Evolutionary conservation across 192 early-diverging fungal species (phyloP).

Genomic region (Thoreauomyces humboldtii): DNA sequence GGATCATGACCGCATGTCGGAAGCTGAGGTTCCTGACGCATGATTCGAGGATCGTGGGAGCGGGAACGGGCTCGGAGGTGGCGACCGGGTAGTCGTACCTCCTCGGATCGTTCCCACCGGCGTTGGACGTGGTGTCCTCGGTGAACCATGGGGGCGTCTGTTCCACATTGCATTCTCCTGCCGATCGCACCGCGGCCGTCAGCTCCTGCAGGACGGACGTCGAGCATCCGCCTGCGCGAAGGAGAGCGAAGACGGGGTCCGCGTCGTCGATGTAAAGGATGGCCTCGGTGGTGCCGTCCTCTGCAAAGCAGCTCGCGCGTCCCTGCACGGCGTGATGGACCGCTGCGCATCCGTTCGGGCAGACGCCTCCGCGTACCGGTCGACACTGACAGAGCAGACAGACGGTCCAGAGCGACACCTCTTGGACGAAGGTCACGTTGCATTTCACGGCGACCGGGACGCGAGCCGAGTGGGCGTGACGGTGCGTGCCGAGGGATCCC

Average conservation of each 20-base stretch:
- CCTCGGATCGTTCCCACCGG: neutral
- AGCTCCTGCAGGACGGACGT: neutral
- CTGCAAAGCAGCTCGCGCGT: neutral
- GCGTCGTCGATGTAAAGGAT: conserved; percentile 5
- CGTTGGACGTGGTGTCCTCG: neutral
- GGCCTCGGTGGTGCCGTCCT: conserved; percentile 24
- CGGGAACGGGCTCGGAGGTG: neutral
- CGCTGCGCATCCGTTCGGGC: conserved; percentile 18
- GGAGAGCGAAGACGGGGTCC: conserved; percentile 7
- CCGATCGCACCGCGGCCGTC: neutral
- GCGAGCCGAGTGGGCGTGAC: neutral
- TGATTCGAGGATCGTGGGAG: neutral
- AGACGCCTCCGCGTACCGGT: neutral
- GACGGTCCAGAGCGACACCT: neutral
- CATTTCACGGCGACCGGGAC: neutral
- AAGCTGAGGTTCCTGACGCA: neutral
- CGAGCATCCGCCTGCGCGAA: neutral
- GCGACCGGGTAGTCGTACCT: neutral
- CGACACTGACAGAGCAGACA: conserved; percentile 5
- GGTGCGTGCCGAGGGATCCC: too few species aligned
- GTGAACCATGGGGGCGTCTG: conserved; percentile 24
- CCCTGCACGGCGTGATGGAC: conserved; percentile 8
- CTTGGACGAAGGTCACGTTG: conserved; percentile 13
- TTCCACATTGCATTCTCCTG: neutral
- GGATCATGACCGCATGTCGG: neutral